These are phyloP conservation scores for Glaciozyma martinii DNA, from an alignment of 768 basidiomycete species.

Conservation along the genomic window DNA sequence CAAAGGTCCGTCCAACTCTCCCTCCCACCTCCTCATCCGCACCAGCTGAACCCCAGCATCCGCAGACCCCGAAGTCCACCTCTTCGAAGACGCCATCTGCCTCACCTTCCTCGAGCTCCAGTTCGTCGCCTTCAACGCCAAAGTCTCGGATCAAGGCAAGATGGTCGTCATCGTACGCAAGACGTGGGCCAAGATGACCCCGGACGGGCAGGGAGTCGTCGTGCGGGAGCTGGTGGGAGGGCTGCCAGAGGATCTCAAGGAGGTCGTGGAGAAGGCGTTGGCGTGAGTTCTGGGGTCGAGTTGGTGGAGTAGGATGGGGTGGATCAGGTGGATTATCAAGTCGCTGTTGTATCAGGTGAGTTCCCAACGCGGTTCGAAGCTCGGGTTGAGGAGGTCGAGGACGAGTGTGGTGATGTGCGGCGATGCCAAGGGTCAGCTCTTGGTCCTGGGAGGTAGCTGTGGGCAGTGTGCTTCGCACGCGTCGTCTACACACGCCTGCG, in stretches of 20 bases:
- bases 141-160: conserved; percentile 6
- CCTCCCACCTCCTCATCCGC: neutral
- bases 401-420: too few species aligned
- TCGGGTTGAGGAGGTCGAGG: too few species aligned
- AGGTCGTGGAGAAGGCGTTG: conserved; percentile 7
- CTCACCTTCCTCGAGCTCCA: conserved; percentile 12
- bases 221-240: conserved; percentile 6
- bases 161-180: conserved; percentile 5
- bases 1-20: neutral
- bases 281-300: neutral
- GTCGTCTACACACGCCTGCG: too few species aligned
- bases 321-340: too few species aligned
- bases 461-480: too few species aligned
- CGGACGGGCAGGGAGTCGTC: neutral
- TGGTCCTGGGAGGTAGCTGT: too few species aligned
- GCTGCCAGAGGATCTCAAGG: conserved; percentile 8
- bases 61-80: conserved; percentile 22
- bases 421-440: too few species aligned
- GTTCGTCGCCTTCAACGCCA: conserved; percentile 12
- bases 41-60: neutral
- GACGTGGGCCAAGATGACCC: conserved; percentile 19
- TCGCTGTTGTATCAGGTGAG: too few species aligned
- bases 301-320: too few species aligned
- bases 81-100: conserved; percentile 24
- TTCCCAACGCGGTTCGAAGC: too few species aligned